These are phyloP conservation scores for Laburnicola sp. DNA, from an alignment of 2,329 filamentous ascomycete species.

Conservation along the genomic window DNA sequence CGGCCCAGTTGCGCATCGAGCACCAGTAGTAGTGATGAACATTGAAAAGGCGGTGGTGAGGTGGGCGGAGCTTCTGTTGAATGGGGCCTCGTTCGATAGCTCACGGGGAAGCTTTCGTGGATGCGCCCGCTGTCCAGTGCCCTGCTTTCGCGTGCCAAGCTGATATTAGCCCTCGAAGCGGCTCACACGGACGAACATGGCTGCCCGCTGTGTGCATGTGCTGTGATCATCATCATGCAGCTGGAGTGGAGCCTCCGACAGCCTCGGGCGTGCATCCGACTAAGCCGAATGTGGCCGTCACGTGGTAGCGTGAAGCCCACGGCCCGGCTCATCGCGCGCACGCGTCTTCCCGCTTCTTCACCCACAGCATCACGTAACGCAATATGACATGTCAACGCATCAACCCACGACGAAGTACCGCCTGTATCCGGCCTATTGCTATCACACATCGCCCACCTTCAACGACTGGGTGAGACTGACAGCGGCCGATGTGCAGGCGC, in stretches of 20 bases:
- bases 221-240: constrained; percentile 26
- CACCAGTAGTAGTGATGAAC: too few species aligned
- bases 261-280: background rate
- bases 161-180: constrained; percentile 25
- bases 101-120: constrained; percentile 12
- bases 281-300: constrained; percentile 5
- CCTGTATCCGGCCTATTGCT: constrained; percentile 63
- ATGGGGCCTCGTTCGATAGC: constrained; percentile 17
- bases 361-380: constrained; percentile 14
- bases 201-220: constrained; percentile 22
- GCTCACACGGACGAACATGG: constrained; percentile 29
- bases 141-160: constrained; percentile 31
- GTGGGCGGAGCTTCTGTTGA: constrained; percentile 20
- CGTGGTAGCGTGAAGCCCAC: constrained; percentile 19
- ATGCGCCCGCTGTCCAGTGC: constrained; percentile 17
- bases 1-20: constrained; percentile 13
- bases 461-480: constrained; percentile 66
- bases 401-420: constrained; percentile 19
- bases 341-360: constrained; percentile 21
- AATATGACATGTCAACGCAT: constrained; percentile 43
- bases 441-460: constrained; percentile 62
- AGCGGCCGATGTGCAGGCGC: constrained; percentile 57
- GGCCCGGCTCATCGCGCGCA: constrained; percentile 15
- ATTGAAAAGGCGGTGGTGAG: constrained; percentile 29
- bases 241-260: constrained; percentile 1